Conservation (phyloP, 2,329 filamentous ascomycete species). For the Stenocarpella maydis region DNA sequence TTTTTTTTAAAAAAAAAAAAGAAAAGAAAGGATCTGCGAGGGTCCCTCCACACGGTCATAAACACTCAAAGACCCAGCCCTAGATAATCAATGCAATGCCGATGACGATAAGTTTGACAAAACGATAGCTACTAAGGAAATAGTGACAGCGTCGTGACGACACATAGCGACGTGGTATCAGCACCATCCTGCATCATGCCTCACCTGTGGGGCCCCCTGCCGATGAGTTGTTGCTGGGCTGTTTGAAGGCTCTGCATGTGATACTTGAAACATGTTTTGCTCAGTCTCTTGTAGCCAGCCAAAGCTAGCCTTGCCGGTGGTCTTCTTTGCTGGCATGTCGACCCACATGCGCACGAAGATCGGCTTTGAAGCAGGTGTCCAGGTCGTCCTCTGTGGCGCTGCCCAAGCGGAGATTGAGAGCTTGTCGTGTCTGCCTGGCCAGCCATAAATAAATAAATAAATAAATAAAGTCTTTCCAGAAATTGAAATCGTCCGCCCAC, state of each 20-base stretch:
- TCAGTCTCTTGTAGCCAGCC: neutral
- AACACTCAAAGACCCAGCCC: no score
- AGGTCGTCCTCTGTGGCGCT: neutral
- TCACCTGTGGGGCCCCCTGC: neutral
- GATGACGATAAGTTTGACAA: no score
- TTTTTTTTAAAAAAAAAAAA: no score
- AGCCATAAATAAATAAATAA: no score
- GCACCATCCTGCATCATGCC: neutral
- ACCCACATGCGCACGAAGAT: neutral
- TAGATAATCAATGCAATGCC: no score
- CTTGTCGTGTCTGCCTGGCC: neutral
- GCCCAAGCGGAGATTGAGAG: neutral
- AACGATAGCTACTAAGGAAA: no score
- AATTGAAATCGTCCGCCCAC: neutral
- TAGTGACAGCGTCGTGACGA: no score
- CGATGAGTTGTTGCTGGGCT: no score
- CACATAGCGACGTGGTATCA: no score
- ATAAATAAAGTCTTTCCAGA: neutral
- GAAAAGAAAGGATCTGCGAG: no score
- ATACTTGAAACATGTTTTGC: neutral
- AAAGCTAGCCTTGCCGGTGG: neutral
- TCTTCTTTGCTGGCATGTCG: neutral
- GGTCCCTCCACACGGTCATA: no score
- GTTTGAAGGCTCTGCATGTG: neutral
- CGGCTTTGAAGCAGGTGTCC: neutral